Evolutionary conservation across 768 basidiomycete species (phyloP).

Genomic region (Cantharellus anzutake): DNA sequence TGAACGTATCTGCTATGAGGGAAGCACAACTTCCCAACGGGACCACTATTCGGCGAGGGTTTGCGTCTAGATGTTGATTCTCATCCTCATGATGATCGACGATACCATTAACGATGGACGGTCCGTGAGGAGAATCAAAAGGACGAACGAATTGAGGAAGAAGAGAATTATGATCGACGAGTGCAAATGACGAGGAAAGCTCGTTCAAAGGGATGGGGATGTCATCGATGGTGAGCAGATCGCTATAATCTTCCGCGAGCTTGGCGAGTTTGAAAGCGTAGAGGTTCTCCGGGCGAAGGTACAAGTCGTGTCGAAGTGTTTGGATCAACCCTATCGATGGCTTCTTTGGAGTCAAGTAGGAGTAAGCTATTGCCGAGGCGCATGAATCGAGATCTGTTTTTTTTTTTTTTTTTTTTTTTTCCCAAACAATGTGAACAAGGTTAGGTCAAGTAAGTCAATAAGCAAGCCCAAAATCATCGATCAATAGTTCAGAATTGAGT

Average conservation of each 20-base stretch:
- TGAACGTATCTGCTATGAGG: conserved; percentile 35
- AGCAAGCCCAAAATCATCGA: no score
- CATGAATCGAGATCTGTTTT: conserved; percentile 87
- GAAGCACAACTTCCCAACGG: conserved; percentile 66
- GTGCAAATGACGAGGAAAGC: conserved; percentile 41
- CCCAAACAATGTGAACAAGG: no score
- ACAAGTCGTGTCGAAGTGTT: conserved; percentile 45
- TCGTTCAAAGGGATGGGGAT: conserved; percentile 27
- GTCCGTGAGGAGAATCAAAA: not conserved
- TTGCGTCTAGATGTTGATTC: conserved; percentile 34
- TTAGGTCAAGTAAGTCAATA: no score
- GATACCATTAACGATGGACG: conserved; percentile 41
- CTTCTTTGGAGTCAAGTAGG: conserved; percentile 50
- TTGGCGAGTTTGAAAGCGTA: conserved; percentile 47
- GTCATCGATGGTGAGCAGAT: conserved; percentile 53
- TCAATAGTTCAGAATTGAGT: no score
- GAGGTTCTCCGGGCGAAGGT: conserved; percentile 73
- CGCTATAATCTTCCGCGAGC: conserved; percentile 28
- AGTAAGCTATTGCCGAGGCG: conserved; percentile 69
- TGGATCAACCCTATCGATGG: conserved; percentile 56
- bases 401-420: no score
- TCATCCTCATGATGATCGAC: conserved; percentile 93
- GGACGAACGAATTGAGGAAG: conserved; percentile 21
- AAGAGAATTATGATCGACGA: conserved; percentile 79
- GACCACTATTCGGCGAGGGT: conserved; percentile 43